Conservation (phyloP, 2,329 filamentous ascomycete species). For the Botryotinia narcissicola region DNA sequence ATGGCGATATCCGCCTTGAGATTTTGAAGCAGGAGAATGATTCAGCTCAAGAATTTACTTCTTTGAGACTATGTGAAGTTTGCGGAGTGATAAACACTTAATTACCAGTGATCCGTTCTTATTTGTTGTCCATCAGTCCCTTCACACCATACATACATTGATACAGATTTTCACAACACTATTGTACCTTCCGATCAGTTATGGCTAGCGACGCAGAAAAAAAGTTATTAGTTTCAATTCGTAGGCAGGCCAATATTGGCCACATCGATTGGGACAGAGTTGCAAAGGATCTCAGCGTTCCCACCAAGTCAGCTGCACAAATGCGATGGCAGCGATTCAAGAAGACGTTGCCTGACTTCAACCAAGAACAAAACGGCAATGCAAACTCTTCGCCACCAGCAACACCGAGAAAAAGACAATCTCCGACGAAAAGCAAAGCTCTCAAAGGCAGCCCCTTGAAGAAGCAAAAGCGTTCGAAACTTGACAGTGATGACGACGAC, state of each 20-base stretch:
- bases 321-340: constrained; percentile 8
- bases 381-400: background rate
- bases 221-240: constrained; percentile 5
- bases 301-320: background rate
- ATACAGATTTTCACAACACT: background rate
- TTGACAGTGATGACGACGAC: constrained; percentile 1
- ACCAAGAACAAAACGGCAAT: background rate
- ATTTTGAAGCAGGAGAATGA: background rate
- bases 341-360: background rate
- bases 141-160: background rate
- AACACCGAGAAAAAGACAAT: constrained; percentile 13
- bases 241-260: background rate
- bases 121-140: background rate
- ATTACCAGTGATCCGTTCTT: background rate
- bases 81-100: background rate
- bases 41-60: background rate
- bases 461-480: constrained; percentile 9
- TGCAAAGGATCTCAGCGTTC: constrained; percentile 1
- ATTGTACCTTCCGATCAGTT: background rate
- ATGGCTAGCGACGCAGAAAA: constrained; percentile 4
- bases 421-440: constrained; percentile 9
- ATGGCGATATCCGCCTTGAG: background rate
- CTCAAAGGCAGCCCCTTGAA: background rate
- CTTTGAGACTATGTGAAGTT: background rate
- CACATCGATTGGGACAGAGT: constrained; percentile 1